phyloP scores from a whole-genome alignment of 345 rosid species.

The Acer saccharum region DNA sequence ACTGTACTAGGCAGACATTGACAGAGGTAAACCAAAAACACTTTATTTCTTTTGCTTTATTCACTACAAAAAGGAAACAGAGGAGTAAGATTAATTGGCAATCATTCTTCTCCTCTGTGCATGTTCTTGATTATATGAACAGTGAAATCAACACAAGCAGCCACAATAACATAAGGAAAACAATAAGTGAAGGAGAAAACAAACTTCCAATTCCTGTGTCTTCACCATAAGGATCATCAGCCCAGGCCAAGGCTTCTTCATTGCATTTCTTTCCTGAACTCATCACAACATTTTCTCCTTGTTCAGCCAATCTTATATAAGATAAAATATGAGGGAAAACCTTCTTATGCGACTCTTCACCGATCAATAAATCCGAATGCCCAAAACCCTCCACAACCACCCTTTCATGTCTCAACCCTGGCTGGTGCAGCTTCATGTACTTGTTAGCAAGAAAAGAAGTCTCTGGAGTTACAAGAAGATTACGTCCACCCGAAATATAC shows the following conservation, averaged over 20 bases:
- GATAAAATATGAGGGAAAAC: slow-evolving; percentile 45
- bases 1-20: too few species aligned
- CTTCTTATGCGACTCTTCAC: slow-evolving; percentile 38
- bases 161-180: not conserved
- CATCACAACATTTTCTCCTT: slow-evolving; percentile 20
- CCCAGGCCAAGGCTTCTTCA: slow-evolving; percentile 37
- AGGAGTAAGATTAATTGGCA: not conserved
- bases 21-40: too few species aligned
- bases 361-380: slow-evolving; percentile 46
- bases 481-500: slow-evolving; percentile 40
- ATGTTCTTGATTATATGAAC: not conserved
- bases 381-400: slow-evolving; percentile 48
- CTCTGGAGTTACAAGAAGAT: slow-evolving; percentile 42
- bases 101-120: not conserved
- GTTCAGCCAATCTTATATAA: slow-evolving; percentile 37
- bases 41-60: not conserved
- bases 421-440: slow-evolving; percentile 48
- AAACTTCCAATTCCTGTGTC: slow-evolving; percentile 21
- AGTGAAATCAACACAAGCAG: slow-evolving; percentile 9
- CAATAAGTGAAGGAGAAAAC: slow-evolving; percentile 17
- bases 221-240: slow-evolving; percentile 32
- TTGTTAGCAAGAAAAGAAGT: slow-evolving; percentile 49
- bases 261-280: slow-evolving; percentile 13
- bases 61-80: not conserved
- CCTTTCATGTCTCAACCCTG: slow-evolving; percentile 42